A percentile compares a stretch with the other conserved stretches of the same genome.
Conservation (phyloP, 2,329 filamentous ascomycete species). For the Clonostachys chloroleuca region DNA sequence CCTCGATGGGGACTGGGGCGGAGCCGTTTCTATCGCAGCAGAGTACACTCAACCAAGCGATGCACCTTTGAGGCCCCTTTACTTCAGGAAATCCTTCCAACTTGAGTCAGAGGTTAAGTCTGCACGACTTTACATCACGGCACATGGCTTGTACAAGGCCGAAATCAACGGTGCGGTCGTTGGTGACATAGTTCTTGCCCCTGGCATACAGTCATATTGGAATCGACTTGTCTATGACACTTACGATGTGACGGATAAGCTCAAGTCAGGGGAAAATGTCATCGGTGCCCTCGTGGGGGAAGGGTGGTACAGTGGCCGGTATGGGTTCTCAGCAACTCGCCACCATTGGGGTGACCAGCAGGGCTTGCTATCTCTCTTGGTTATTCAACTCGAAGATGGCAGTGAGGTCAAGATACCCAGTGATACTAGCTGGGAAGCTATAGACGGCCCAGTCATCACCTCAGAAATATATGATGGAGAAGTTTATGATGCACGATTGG, state of each 20-base stretch:
- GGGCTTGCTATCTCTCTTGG: conserved; percentile 30
- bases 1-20: conserved; percentile 21
- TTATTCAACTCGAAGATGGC: conserved; percentile 23
- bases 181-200: conserved; percentile 35
- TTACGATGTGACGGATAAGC: conserved; percentile 39
- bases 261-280: conserved; percentile 24
- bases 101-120: conserved; percentile 13
- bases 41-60: conserved; percentile 17
- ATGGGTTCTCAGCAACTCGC: conserved; percentile 17
- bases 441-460: conserved; percentile 21
- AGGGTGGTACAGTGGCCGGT: conserved; percentile 41
- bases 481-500: conserved; percentile 33
- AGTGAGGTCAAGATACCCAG: conserved; percentile 18
- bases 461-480: conserved; percentile 50
- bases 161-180: conserved; percentile 39
- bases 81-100: conserved; percentile 26
- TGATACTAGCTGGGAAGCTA: conserved; percentile 29
- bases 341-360: conserved; percentile 31
- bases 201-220: conserved; percentile 48
- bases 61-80: conserved; percentile 18
- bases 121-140: conserved; percentile 41
- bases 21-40: conserved; percentile 18
- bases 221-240: conserved; percentile 47
- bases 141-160: conserved; percentile 37
- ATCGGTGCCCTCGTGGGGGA: conserved; percentile 37